phyloP scores from a whole-genome alignment of 1,284 basidiomycete genomes.

The Mycosarcoma maydis region DNA sequence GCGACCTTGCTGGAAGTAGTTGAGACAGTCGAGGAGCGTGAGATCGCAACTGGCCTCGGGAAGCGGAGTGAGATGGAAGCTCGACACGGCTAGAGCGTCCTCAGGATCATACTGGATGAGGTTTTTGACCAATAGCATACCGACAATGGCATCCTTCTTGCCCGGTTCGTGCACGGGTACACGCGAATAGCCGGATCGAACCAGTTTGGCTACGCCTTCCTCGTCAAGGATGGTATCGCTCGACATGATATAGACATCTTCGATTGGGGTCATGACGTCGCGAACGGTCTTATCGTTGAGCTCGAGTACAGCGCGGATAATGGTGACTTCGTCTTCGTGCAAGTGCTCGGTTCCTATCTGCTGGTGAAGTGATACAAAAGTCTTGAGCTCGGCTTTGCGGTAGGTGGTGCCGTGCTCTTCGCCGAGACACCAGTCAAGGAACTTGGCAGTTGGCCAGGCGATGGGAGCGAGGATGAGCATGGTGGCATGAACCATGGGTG shows the following conservation, averaged over 20 bases:
- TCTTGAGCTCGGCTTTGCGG: conserved; percentile 76
- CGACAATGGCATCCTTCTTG: conserved; percentile 80
- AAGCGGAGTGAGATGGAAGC: conserved; percentile 73
- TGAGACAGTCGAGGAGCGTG: conserved; percentile 71
- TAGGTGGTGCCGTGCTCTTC: conserved; percentile 69
- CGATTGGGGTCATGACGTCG: conserved; percentile 71
- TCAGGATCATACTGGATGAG: conserved; percentile 90
- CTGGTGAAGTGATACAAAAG: conserved; percentile 80
- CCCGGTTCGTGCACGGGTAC: conserved; percentile 87
- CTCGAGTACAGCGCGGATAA: conserved; percentile 66
- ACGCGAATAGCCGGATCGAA: conserved; percentile 81
- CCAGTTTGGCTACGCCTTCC: conserved; percentile 75
- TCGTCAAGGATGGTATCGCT: conserved; percentile 83
- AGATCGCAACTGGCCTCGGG: conserved; percentile 88
- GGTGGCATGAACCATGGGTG: conserved; percentile 72
- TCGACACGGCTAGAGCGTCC: conserved; percentile 77
- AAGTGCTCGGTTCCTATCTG: conserved; percentile 81
- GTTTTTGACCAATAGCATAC: conserved; percentile 79
- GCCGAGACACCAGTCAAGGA: conserved; percentile 69
- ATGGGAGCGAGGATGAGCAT: conserved; percentile 69
- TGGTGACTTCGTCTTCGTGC: conserved; percentile 86
- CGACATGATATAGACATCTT: conserved; percentile 82
- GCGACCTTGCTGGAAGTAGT: conserved; percentile 83
- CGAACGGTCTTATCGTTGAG: conserved; percentile 74
- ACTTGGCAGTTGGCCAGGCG: conserved; percentile 68